Conservation (phyloP, 2,329 filamentous ascomycete genomes). For the Fusarium fracticaudum region DNA sequence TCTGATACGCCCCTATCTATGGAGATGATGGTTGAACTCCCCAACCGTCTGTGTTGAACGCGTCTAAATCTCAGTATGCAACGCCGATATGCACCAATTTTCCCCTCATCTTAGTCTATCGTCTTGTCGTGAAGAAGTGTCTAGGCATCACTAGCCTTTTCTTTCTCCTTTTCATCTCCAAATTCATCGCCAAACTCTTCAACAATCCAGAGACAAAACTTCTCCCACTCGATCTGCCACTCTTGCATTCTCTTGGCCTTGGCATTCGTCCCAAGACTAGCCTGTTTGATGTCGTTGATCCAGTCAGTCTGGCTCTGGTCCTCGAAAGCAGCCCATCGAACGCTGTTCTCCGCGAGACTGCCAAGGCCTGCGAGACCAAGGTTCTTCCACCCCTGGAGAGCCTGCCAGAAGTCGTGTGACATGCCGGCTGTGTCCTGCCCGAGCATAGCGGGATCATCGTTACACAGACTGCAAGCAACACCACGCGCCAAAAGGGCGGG, state of each 20-base stretch:
- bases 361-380: slow-evolving; percentile 87
- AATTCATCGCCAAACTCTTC: slow-evolving; percentile 78
- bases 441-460: slow-evolving; percentile 90
- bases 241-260: slow-evolving; percentile 79
- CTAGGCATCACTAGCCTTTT: not conserved
- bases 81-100: slow-evolving; percentile 5
- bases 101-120: slow-evolving; percentile 6
- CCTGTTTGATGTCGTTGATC: slow-evolving; percentile 76
- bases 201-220: slow-evolving; percentile 91
- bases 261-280: slow-evolving; percentile 74
- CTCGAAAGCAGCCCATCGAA: slow-evolving; percentile 89
- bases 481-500: slow-evolving; percentile 87
- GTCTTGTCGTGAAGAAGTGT: not conserved
- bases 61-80: slow-evolving; percentile 9
- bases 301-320: slow-evolving; percentile 78
- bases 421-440: slow-evolving; percentile 84
- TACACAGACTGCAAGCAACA: slow-evolving; percentile 84
- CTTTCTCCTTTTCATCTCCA: slow-evolving; percentile 40
- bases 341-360: slow-evolving; percentile 89
- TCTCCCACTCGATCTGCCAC: slow-evolving; percentile 86
- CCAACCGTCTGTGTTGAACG: slow-evolving; percentile 30
- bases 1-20: not conserved
- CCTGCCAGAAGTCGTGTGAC: slow-evolving; percentile 95
- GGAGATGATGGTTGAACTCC: slow-evolving; percentile 22
- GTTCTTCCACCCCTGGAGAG: slow-evolving; percentile 90